Evolutionary conservation across 805 yeast species (phyloP), one percentile per base, ranked within the genome.

Genomic region (Schwanniomyces pseudopolymorphus): DNA sequence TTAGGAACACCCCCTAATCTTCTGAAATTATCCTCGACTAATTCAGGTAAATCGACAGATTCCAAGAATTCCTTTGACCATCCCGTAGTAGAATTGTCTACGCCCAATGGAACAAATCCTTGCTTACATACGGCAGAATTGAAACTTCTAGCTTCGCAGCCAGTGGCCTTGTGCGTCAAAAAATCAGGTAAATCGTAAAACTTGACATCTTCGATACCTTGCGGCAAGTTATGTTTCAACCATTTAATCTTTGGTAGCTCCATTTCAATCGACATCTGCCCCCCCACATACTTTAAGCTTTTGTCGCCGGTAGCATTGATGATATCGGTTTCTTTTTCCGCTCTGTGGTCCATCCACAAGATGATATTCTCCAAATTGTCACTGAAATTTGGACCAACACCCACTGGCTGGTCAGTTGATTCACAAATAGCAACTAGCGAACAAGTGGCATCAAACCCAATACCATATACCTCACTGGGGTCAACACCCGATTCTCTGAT

Each of bases 261-360:
- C 98, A 94, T 94, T 67, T 92, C 99, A 59, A 94, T 87, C 42
- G 97, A 90, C 97, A 94, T 92, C 58, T 84, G 85, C 16, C 98
- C 98, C 48, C 99, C 99, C 16, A 94, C 98, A 63, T 89, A 94
- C 63, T 88, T 86, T 59, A 94, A 76, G 47, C 88, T 81, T 59
- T 80, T 81, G 60, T 89, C 95, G 28, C 79, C 78, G 0, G 96
- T 86, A 36, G 84, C 80, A 67, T 92, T 92, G 64, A 94, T 90
- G 46, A 73, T 79, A 46, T 81, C 72, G 11, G 97, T 90, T 63
- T 92, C 97, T 6, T 74, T 72, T 13, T 77, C 84, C 0, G 98
- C 97, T 52, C 99, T 80, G 67, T 94, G 99, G 70, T 94, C 99
- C 98, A 94, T 92, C 99, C 99, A 94, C 52, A 94, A 69, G 43